Conservation (phyloP, 2,329 filamentous ascomycete species). For the Penicillium sp. region DNA sequence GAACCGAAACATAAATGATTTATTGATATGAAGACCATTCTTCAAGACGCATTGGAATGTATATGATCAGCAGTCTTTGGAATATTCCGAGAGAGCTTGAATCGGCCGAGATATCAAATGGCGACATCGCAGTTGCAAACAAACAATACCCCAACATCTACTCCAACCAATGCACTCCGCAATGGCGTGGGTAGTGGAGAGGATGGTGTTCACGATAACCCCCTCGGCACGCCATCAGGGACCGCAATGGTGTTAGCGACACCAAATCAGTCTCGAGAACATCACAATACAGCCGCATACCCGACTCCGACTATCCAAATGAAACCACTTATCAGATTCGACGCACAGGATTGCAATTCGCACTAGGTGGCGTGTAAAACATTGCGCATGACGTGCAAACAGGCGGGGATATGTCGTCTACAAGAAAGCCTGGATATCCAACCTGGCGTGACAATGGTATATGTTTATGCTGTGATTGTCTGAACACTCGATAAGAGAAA, state of each 20-base stretch:
- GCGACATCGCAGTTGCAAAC: not conserved
- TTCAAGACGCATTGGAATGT: not conserved
- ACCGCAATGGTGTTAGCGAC: conserved; percentile 20
- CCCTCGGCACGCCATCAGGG: conserved; percentile 18
- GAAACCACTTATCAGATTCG: not conserved
- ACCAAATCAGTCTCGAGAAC: conserved; percentile 13
- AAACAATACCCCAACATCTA: not conserved
- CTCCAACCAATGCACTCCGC: conserved; percentile 2
- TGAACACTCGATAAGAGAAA: not conserved
- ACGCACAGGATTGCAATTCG: not conserved
- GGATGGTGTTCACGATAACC: conserved; percentile 10
- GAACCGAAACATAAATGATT: too few species aligned
- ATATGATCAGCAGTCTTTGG: not conserved
- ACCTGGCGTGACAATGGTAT: not conserved
- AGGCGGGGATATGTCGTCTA: conserved; percentile 1
- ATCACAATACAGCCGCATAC: not conserved
- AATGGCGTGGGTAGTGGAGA: conserved; percentile 21
- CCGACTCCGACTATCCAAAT: not conserved
- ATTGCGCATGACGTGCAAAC: conserved; percentile 18
- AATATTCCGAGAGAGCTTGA: not conserved
- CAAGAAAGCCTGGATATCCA: conserved; percentile 1
- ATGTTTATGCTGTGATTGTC: not conserved
- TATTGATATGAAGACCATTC: too few species aligned
- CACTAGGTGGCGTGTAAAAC: conserved; percentile 11
- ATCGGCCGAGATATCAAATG: not conserved